A percentile compares a stretch with the other conserved stretches of the same genome.
These are phyloP conservation scores for Suillus cothurnatus DNA, from an alignment of 768 basidiomycete species.

Conservation along the genomic window DNA sequence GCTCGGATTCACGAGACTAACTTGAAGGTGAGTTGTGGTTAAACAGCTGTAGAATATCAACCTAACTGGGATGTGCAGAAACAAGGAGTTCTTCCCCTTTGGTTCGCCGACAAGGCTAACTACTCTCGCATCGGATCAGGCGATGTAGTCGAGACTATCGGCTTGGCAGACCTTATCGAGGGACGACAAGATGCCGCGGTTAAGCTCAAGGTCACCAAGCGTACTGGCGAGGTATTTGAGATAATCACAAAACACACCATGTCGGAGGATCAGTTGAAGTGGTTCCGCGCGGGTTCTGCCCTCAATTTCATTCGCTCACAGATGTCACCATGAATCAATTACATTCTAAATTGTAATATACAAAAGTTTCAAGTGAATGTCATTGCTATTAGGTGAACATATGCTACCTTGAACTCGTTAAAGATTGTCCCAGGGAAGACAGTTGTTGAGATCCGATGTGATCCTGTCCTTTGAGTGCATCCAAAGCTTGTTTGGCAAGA, in stretches of 20 bases:
- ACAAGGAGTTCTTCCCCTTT: conserved; percentile 96
- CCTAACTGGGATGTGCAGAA: conserved; percentile 55
- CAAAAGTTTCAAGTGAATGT: neutral
- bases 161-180: conserved; percentile 68
- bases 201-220: conserved; percentile 66
- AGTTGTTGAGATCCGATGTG: conserved; percentile 31
- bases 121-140: conserved; percentile 83
- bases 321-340: conserved; percentile 28
- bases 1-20: conserved; percentile 99
- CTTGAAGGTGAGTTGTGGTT: conserved; percentile 63
- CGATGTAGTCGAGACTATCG: conserved; percentile 81
- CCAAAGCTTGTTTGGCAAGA: conserved; percentile 60
- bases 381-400: neutral
- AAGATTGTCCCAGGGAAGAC: conserved; percentile 32
- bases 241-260: conserved; percentile 85
- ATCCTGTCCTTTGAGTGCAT: conserved; percentile 35
- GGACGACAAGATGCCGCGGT: conserved; percentile 45
- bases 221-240: conserved; percentile 61
- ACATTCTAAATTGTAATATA: neutral
- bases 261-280: conserved; percentile 86
- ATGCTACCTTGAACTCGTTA: conserved; percentile 17
- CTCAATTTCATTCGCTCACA: conserved; percentile 83
- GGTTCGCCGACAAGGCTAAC: conserved; percentile 86
- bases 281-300: conserved; percentile 88
- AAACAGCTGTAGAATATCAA: neutral